Conservation (phyloP, 306 rosid genomes). For the Vigna angularis region DNA sequence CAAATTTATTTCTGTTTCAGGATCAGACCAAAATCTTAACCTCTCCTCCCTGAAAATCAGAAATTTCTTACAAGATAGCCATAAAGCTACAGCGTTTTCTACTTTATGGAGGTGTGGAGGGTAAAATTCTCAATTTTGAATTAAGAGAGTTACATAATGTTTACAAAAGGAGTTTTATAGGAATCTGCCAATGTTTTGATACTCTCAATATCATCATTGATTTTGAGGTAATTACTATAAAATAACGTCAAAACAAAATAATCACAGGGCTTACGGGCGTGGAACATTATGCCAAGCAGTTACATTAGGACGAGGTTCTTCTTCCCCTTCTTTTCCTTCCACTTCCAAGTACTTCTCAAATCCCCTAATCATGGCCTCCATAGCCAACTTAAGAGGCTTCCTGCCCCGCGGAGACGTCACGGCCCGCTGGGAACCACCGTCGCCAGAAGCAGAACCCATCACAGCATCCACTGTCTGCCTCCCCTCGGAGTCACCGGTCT, state of each 20-base stretch:
- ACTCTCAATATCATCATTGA: not conserved
- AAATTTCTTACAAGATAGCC: constrained; percentile 31
- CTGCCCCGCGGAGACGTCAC: constrained; percentile 39
- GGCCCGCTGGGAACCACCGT: constrained; percentile 78
- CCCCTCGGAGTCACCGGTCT: constrained; percentile 41
- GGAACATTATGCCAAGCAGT: constrained; percentile 98
- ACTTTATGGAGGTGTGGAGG: not conserved
- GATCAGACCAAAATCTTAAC: constrained; percentile 98
- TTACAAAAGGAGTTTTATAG: not conserved
- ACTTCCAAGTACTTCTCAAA: constrained; percentile 64
- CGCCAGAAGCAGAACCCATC: constrained; percentile 76
- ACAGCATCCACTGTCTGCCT: constrained; percentile 63
- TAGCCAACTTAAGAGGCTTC: constrained; percentile 78
- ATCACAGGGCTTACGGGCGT: constrained; percentile 67
- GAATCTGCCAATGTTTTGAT: not conserved
- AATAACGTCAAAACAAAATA: constrained; percentile 17
- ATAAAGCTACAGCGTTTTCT: not conserved
- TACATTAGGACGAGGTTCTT: constrained; percentile 62
- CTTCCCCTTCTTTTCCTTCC: constrained; percentile 54
- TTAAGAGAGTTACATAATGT: not conserved
- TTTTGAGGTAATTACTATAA: not conserved
- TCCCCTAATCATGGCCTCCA: constrained; percentile 97
- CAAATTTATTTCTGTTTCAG: constrained; percentile 86
- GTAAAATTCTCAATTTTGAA: not conserved
- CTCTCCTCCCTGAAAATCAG: constrained; percentile 87